Percentiles rank a stretch among this genome's conserved stretches.
Conservation (phyloP, 2,329 filamentous ascomycete species). For the Mycosphaerella sp. region DNA sequence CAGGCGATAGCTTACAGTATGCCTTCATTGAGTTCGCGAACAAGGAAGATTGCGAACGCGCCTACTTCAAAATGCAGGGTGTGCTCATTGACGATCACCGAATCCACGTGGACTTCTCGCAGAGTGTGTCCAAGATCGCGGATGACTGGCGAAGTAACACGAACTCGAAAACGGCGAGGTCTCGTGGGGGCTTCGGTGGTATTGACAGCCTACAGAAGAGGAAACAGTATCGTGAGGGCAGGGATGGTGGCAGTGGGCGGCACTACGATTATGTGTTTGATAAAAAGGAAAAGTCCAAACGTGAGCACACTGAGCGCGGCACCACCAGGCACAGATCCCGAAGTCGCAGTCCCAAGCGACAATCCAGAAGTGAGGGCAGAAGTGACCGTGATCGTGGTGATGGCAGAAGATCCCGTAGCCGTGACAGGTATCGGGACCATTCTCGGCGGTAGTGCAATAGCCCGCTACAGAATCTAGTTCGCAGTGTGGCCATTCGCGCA, state of each 20-base stretch:
- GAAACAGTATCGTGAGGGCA: conserved; percentile 65
- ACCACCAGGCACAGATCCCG: conserved; percentile 20
- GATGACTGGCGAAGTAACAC: conserved; percentile 83
- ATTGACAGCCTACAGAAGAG: conserved; percentile 83
- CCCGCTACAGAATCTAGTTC: background rate
- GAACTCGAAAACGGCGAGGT: conserved; percentile 66
- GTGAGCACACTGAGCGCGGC: conserved; percentile 12
- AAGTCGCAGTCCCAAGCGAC: conserved; percentile 28
- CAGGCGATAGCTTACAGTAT: conserved; percentile 92
- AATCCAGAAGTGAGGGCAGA: conserved; percentile 19
- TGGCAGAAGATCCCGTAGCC: conserved; percentile 17
- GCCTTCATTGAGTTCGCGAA: conserved; percentile 96
- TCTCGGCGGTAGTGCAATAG: conserved; percentile 1
- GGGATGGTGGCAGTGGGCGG: conserved; percentile 36
- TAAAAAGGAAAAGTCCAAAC: conserved; percentile 43
- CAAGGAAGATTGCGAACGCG: conserved; percentile 85
- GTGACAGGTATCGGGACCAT: conserved; percentile 14
- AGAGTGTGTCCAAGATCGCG: conserved; percentile 80
- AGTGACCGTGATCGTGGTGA: conserved; percentile 17
- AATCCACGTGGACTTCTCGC: conserved; percentile 97
- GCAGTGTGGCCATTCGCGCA: background rate
- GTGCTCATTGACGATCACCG: conserved; percentile 95
- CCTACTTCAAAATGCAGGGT: conserved; percentile 98
- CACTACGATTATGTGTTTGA: conserved; percentile 78
- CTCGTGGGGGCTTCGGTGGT: conserved; percentile 79